Evolutionary conservation across 2,329 filamentous ascomycete species (phyloP).

Genomic region (Colletotrichum cereale): DNA sequence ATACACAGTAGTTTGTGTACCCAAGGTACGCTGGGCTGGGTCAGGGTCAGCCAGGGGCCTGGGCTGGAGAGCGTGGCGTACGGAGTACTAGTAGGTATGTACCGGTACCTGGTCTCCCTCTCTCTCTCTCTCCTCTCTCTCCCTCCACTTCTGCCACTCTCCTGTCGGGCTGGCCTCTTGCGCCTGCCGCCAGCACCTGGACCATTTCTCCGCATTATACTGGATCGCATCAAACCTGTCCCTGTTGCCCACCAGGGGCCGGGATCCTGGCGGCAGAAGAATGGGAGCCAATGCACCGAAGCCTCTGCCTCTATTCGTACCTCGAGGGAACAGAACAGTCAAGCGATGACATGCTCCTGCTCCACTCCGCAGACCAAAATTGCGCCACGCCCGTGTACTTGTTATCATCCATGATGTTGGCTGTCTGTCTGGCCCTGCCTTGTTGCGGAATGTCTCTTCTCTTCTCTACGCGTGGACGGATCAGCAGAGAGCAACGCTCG

Average conservation of each 20-base stretch:
- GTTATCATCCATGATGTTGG: background rate
- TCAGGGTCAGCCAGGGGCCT: slow-evolving; percentile 9
- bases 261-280: slow-evolving; percentile 31
- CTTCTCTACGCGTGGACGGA: background rate
- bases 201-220: slow-evolving; percentile 36
- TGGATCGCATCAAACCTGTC: slow-evolving; percentile 37
- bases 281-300: slow-evolving; percentile 33
- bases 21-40: too few species aligned
- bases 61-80: slow-evolving; percentile 9
- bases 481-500: background rate
- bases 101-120: slow-evolving; percentile 23
- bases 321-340: slow-evolving; percentile 18
- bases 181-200: slow-evolving; percentile 4
- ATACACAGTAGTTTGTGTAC: too few species aligned
- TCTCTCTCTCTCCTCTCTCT: background rate
- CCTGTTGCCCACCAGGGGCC: slow-evolving; percentile 3
- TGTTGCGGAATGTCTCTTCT: slow-evolving; percentile 12
- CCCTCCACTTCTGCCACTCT: too few species aligned
- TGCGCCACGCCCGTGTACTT: background rate
- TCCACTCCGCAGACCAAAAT: slow-evolving; percentile 12
- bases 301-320: too few species aligned
- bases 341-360: slow-evolving; percentile 37
- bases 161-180: background rate
- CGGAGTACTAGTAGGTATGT: too few species aligned
- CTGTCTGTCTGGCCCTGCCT: slow-evolving; percentile 2